Conservation (phyloP, 192 early-diverging fungal species). For the Linnemannia zychae region DNA sequence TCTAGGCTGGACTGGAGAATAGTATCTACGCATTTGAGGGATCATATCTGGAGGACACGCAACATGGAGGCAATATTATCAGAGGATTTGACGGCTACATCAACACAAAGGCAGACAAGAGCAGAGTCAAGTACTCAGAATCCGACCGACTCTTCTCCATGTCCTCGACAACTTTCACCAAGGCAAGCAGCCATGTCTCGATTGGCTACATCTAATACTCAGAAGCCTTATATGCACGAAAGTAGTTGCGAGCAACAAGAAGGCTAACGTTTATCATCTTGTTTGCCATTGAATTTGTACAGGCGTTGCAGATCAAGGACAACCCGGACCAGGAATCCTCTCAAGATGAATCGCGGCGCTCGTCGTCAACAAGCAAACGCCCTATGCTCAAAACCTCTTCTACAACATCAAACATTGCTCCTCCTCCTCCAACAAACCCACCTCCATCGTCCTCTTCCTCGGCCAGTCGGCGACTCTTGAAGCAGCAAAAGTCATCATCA, state of each 20-base stretch:
- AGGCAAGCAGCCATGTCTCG: constrained; percentile 14
- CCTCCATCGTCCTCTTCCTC: constrained; percentile 23
- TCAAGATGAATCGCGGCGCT: constrained; percentile 47
- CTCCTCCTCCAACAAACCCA: constrained; percentile 6
- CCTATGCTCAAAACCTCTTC: constrained; percentile 33
- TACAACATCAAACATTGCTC: constrained; percentile 9
- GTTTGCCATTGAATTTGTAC: not conserved
- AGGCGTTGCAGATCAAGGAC: constrained; percentile 54
- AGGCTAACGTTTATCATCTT: not conserved
- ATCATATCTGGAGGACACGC: constrained; percentile 91
- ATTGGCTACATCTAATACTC: not conserved
- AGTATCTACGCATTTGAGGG: constrained; percentile 90
- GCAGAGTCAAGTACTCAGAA: constrained; percentile 78
- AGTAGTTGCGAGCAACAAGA: not conserved
- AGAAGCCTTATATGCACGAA: not conserved
- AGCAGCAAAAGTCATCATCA: constrained; percentile 36
- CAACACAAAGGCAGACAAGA: constrained; percentile 68
- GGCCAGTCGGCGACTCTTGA: constrained; percentile 27
- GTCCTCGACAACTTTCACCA: constrained; percentile 62
- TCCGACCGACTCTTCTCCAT: constrained; percentile 89
- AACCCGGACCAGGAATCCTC: constrained; percentile 48
- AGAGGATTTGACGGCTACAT: constrained; percentile 92
- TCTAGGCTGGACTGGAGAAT: constrained; percentile 77
- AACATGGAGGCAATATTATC: constrained; percentile 88
- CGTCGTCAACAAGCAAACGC: constrained; percentile 29